Evolutionary conservation across 306 rosid species (phyloP).

Genomic region (Acmispon strigosus): DNA sequence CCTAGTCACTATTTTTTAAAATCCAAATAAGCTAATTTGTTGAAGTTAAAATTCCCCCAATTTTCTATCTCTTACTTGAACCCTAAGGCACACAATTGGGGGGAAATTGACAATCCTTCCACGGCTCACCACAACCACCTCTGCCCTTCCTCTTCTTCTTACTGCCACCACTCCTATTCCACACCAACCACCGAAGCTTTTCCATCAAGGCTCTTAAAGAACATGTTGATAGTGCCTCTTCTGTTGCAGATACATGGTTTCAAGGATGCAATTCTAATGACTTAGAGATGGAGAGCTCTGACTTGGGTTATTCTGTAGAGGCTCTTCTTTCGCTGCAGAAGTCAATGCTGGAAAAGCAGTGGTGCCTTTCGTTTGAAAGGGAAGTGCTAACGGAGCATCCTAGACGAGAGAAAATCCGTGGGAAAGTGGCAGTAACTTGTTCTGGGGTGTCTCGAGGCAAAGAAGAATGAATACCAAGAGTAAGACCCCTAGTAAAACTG

Average conservation of each 20-base stretch:
- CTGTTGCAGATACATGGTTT: slow-evolving; percentile 41
- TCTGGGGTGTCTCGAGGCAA: slow-evolving; percentile 95
- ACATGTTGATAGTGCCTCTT: slow-evolving; percentile 40
- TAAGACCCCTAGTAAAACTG: slow-evolving; percentile 29
- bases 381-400: slow-evolving; percentile 26
- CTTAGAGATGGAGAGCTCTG: slow-evolving; percentile 49
- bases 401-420: slow-evolving; percentile 10
- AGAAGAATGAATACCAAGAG: slow-evolving; percentile 62
- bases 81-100: no score
- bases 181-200: slow-evolving; percentile 41
- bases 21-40: no score
- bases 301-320: slow-evolving; percentile 63
- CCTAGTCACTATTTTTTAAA: no score
- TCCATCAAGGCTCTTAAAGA: slow-evolving; percentile 71
- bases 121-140: no score
- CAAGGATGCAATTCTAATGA: slow-evolving; percentile 25
- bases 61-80: no score
- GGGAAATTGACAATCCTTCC: no score
- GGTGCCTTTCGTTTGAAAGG: slow-evolving; percentile 70
- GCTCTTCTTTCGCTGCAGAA: slow-evolving; percentile 86
- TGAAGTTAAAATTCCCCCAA: no score
- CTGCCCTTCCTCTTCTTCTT: no score
- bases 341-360: slow-evolving; percentile 94
- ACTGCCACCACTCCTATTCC: no score
- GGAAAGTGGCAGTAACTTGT: slow-evolving; percentile 59